phyloP scores from a whole-genome alignment of 108 stramenopile genomes.

The Halocafeteria seosinensis region DNA sequence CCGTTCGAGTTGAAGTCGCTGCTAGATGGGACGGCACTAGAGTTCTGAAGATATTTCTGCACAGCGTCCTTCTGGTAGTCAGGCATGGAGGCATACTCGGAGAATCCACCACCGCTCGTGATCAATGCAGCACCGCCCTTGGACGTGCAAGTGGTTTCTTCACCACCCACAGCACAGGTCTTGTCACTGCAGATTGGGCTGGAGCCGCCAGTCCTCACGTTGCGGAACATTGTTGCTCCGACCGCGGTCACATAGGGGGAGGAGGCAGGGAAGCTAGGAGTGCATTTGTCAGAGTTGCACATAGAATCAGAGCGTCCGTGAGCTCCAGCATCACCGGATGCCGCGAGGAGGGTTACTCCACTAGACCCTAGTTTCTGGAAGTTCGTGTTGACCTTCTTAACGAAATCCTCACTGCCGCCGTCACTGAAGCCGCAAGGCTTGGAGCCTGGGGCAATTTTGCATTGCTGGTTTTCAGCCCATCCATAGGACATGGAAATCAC shows the following conservation, averaged over 20 bases:
- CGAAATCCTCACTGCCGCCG: slow-evolving; percentile 1
- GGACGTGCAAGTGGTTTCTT: background rate
- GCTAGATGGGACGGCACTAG: slow-evolving; percentile 10
- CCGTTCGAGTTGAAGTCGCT: slow-evolving; percentile 18
- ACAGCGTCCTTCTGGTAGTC: slow-evolving; percentile 17
- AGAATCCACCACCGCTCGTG: slow-evolving; percentile 26
- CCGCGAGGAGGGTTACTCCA: slow-evolving; percentile 20
- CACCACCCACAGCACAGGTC: background rate
- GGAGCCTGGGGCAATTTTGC: background rate
- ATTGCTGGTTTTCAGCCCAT: background rate
- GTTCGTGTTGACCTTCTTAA: background rate
- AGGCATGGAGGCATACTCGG: slow-evolving; percentile 11
- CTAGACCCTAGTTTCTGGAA: slow-evolving; percentile 8
- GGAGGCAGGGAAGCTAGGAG: slow-evolving; percentile 40
- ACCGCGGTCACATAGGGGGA: slow-evolving; percentile 42
- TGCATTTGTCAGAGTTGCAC: background rate
- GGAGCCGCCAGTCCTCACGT: background rate
- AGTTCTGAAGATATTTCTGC: slow-evolving; percentile 9
- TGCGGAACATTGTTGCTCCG: slow-evolving; percentile 25
- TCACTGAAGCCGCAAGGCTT: background rate
- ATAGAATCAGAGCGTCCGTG: slow-evolving; percentile 20
- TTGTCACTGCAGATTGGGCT: background rate
- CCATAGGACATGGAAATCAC: background rate
- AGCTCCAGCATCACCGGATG: slow-evolving; percentile 31
- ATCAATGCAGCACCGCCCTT: slow-evolving; percentile 18